These are phyloP conservation scores for Endogone sp. DNA, from an alignment of 192 early-diverging fungal genomes.

Conservation along the genomic window DNA sequence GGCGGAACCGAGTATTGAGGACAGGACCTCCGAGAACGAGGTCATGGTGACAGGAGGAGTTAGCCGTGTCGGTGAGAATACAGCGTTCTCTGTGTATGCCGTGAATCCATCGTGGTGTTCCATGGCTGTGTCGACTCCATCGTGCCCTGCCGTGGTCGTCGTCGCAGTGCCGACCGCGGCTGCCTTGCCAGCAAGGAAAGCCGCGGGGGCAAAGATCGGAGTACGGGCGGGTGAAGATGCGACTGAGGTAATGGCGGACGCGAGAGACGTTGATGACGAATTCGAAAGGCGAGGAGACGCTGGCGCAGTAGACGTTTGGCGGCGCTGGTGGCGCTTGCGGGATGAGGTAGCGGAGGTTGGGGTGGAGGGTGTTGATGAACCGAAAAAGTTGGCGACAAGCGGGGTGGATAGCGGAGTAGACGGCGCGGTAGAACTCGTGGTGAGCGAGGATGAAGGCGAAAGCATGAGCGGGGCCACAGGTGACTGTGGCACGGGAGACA, in stretches of 20 bases:
- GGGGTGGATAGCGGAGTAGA: background rate
- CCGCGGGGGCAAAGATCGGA: background rate
- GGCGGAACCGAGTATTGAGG: background rate
- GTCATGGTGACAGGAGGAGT: conserved; percentile 1
- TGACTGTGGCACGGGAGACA: too few relatives aligned
- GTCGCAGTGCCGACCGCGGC: background rate
- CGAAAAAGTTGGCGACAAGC: background rate
- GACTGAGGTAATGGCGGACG: background rate
- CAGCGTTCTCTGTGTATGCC: background rate
- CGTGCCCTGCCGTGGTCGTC: background rate
- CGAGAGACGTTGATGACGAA: background rate
- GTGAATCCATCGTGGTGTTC: background rate
- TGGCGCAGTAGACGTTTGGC: background rate
- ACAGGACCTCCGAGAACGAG: background rate
- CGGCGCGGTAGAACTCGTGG: background rate
- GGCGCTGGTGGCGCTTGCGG: background rate
- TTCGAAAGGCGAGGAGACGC: background rate
- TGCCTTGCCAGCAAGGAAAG: background rate
- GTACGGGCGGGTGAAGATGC: background rate
- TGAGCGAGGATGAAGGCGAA: background rate
- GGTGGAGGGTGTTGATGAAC: background rate
- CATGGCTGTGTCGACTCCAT: background rate
- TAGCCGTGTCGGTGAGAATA: background rate
- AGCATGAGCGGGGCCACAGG: background rate
- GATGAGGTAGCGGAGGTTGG: background rate